Base-by-base conservation (phyloP, 495 filamentous ascomycete genomes). In the Sphaerosporella brunnea region DNA sequence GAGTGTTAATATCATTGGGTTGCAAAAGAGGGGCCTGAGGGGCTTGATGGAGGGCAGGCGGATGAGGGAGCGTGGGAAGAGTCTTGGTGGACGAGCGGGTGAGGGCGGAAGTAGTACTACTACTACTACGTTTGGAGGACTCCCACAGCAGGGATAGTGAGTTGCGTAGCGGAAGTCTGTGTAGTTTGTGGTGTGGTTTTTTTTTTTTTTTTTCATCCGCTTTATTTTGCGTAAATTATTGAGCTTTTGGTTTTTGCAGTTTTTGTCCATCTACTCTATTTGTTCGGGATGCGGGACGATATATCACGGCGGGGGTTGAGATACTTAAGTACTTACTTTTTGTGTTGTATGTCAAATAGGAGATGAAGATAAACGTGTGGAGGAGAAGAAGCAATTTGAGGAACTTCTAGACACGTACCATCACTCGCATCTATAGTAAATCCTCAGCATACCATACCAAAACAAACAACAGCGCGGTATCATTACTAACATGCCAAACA, bases 21-120 rank as follows among this genome's bases (percentile, higher is more conserved):
- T 97, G 48, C 90, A 97, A 68, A 97, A 96, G 67, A 69, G 90
- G 26, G 90, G 90, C 0, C 59, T 97, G 47, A 74, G 87, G 39
- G 90, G 90, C 0, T 63, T 97, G 60, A 94, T 96, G 90, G 90
- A 97, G 64, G 90, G 90, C 11, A 68, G 90, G 28, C 71, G 87
- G 45, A 76, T 94, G 68, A 68, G 90, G 42, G 87, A 90, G 55
- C 63, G 80, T 23, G 76, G 70, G 7, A 61, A 60, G 39, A 62
- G 59, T 38, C 55, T 54, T 36, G 64, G 62, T 13, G 65, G 53
- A 10, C 28, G 19, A 18, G 18, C 25, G 7, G 47, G 47, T 2
- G 23, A 19, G 18, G 34, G 45, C 0, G 20, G 2, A 40, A 16
- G 37, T 10, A 40, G 37, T n/a, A 20, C 28, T 5, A 5, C 28